Percentiles rank a stretch among this genome's conserved stretches.
Conservation (phyloP, 1,284 basidiomycete genomes). For the Malassezia dermatis region DNA sequence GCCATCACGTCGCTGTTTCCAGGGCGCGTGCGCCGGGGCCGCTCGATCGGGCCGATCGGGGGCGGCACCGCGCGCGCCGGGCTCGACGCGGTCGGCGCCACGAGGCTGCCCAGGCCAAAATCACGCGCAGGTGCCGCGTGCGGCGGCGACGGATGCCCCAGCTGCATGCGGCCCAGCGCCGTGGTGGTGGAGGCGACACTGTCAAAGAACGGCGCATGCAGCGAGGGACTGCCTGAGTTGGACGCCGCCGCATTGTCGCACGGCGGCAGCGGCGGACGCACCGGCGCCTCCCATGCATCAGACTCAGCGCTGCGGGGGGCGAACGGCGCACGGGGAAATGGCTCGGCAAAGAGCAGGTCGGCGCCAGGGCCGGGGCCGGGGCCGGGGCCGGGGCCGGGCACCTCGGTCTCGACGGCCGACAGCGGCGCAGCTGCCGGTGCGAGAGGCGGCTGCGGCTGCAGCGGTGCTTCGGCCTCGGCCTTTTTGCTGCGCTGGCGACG, state of each 20-base stretch:
- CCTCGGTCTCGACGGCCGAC: not conserved
- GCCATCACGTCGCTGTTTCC: constrained; percentile 15
- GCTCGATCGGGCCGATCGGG: constrained; percentile 44
- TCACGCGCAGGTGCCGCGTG: constrained; percentile 1
- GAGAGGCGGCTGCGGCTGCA: not conserved
- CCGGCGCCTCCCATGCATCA: not conserved
- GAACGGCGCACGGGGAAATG: not conserved
- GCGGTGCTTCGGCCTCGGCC: constrained; percentile 51
- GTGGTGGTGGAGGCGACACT: not conserved
- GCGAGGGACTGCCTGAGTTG: not conserved
- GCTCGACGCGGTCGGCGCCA: not conserved
- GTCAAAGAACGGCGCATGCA: constrained; percentile 8
- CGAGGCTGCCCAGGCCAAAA: not conserved
- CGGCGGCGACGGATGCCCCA: not conserved
- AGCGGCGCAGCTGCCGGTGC: not conserved
- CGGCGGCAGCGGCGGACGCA: not conserved
- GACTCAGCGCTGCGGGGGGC: not conserved
- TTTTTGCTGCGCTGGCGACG: constrained; percentile 49
- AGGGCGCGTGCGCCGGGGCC: constrained; percentile 30
- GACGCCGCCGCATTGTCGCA: not conserved
- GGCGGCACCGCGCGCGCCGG: constrained; percentile 19
- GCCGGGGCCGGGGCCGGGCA: not conserved
- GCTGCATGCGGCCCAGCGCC: constrained; percentile 6
- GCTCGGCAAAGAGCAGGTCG: not conserved
- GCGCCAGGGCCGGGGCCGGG: not conserved